Base-by-base conservation (phyloP, 139 green algal species). In the Yamagishiella unicocca region DNA sequence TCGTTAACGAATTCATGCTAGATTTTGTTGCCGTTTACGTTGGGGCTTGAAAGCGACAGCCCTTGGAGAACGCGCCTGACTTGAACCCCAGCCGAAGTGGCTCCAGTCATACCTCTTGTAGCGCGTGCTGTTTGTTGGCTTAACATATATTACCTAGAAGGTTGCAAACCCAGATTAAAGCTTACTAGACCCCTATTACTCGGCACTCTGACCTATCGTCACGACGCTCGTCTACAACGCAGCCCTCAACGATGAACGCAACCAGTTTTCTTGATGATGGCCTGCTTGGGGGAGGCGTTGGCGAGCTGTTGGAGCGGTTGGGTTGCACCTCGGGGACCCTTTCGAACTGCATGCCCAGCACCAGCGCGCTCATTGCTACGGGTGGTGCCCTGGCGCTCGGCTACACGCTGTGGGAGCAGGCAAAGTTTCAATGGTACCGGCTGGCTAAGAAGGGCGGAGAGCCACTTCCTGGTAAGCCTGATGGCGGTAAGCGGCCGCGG, bases 401-500 rank as follows among this genome's bases (percentile, higher is more conserved):
- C 6, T 96, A 95, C 85, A 79, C 61, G 9, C 22, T 94, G 25
- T 95, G 79, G 46, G 93, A 96, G 90, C 93, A 96, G 83, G 61
- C 94, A 19, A 84, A 87, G 22, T 96, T 96, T 79, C 71, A 29
- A 0, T 84, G 90, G 81, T 89, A 55, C 37, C 88, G 87, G 35
- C 70, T 42, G 22, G 21, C 38, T 12, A 90, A 83, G 38, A 40
- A 82, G 35, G 74, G n/a, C 25, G 46, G 74, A 40, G 42, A 73
- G 9, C 19, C 4, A 7, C 31, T 87, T 25, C 71, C 78, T 64
- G 90, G 77, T 92, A 71, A 46, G 62, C 25, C 10, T 58, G 67
- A 50, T 64, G n/a, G 0, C 31, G 14, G 27, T 1, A 4, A 0
- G 35, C 0, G 1, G 31, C 19, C 33, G 14, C 54, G 27, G 61